These are phyloP conservation scores for Tilletia caries DNA, from an alignment of 1,284 basidiomycete species.

Conservation along the genomic window DNA sequence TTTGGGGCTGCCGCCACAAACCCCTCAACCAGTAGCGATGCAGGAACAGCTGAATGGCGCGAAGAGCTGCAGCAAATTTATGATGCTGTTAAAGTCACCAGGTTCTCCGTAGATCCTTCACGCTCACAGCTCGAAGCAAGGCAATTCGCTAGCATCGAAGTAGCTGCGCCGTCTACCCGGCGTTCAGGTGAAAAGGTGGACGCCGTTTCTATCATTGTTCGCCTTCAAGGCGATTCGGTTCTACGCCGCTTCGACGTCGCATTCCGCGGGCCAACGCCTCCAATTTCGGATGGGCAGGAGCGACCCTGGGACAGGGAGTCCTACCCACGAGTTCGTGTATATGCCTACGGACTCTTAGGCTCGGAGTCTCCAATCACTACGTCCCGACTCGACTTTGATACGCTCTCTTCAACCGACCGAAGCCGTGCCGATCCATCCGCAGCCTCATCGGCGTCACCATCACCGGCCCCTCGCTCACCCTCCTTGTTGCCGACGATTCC, in stretches of 20 bases:
- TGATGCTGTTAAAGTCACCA: background rate
- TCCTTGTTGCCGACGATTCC: background rate
- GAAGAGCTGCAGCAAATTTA: background rate
- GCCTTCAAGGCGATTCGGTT: too few species aligned
- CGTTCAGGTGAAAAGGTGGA: background rate
- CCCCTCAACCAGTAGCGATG: background rate
- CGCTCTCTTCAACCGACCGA: slow-evolving; percentile 13
- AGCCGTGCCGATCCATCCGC: background rate
- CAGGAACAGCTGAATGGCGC: background rate
- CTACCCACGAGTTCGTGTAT: background rate
- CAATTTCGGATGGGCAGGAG: background rate
- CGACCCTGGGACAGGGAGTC: background rate
- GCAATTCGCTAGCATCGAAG: background rate
- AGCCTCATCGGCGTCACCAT: background rate
- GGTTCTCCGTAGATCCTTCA: background rate
- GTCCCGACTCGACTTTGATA: slow-evolving; percentile 43
- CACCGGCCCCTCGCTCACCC: background rate
- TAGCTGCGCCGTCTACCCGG: background rate
- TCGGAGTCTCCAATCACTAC: slow-evolving; percentile 25
- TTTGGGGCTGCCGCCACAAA: slow-evolving; percentile 22
- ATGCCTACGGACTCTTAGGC: background rate
- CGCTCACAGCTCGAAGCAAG: background rate
- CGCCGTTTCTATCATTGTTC: too few species aligned
- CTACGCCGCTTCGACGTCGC: too few species aligned
- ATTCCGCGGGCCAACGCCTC: background rate